Evolutionary conservation across 2,329 filamentous ascomycete species (phyloP).

Genomic region (Tympanopsis confertula): DNA sequence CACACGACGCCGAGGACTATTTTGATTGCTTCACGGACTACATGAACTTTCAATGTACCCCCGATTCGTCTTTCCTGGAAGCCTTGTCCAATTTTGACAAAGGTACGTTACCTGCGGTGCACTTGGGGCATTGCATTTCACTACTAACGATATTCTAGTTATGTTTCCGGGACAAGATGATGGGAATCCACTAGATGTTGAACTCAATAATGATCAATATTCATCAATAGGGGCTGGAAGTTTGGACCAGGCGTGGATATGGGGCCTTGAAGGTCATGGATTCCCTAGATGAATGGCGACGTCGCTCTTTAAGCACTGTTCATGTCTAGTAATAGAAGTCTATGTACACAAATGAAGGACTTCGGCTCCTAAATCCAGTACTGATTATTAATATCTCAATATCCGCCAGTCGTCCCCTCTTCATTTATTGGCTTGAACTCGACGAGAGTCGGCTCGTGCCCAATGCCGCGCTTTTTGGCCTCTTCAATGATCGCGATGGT

Average conservation of each 20-base stretch:
- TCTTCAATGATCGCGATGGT: conserved; percentile 42
- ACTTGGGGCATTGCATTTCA: too few relatives aligned
- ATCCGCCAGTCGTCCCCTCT: not conserved
- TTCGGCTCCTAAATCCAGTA: too few relatives aligned
- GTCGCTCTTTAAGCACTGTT: too few relatives aligned
- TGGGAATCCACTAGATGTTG: not conserved
- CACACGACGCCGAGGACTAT: not conserved
- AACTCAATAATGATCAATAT: not conserved
- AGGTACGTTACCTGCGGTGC: too few relatives aligned
- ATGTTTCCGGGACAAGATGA: not conserved
- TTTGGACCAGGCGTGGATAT: not conserved
- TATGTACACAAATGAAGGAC: too few relatives aligned
- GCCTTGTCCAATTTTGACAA: not conserved
- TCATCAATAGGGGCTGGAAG: too few relatives aligned
- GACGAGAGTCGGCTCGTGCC: conserved; percentile 16
- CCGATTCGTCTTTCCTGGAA: not conserved
- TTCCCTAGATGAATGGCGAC: not conserved
- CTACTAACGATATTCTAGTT: not conserved
- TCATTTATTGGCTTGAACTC: conserved; percentile 8
- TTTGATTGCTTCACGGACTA: not conserved
- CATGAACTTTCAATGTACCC: not conserved
- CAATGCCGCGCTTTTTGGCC: conserved; percentile 35
- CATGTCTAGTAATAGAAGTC: too few relatives aligned
- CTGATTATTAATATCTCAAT: too few relatives aligned
- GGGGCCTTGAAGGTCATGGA: not conserved